Conservation (phyloP, 2,329 filamentous ascomycete species). For the Pseudocercospora fijiensis region DNA sequence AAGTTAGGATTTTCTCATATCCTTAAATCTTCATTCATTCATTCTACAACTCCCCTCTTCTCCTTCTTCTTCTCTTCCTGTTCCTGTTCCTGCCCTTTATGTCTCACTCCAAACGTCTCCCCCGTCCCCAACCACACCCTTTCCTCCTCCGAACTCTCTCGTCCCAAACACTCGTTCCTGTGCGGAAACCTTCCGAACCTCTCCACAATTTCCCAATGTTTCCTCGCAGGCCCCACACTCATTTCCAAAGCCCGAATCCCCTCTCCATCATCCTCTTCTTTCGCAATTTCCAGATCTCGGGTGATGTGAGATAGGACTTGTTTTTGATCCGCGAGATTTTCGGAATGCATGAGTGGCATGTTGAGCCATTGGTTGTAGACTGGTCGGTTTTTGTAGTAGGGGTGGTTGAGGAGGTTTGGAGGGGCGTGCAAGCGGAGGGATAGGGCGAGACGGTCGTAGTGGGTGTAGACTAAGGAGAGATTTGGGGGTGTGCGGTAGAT, state of each 20-base stretch:
- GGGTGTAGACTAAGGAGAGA: constrained; percentile 51
- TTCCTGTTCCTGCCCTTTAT: constrained; percentile 25
- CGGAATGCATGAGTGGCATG: constrained; percentile 61
- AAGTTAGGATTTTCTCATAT: too few species aligned
- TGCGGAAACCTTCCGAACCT: constrained; percentile 61
- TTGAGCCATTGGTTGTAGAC: constrained; percentile 57
- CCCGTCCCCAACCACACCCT: constrained; percentile 50
- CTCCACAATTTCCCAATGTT: constrained; percentile 53
- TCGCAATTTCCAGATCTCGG: constrained; percentile 27
- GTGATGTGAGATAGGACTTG: constrained; percentile 30
- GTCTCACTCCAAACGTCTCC: constrained; percentile 44
- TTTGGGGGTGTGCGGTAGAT: constrained; percentile 53
- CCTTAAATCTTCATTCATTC: too few species aligned
- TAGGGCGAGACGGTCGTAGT: constrained; percentile 55
- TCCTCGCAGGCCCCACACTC: constrained; percentile 43
- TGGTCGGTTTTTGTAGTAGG: constrained; percentile 15
- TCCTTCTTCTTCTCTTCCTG: neutral
- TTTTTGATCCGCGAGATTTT: constrained; percentile 50
- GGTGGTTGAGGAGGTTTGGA: constrained; percentile 16
- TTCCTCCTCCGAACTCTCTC: constrained; percentile 54
- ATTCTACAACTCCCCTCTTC: constrained; percentile 1
- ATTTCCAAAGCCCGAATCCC: constrained; percentile 36
- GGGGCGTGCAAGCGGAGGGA: constrained; percentile 40
- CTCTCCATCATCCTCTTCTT: constrained; percentile 37
- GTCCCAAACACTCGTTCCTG: constrained; percentile 53